These are phyloP conservation scores for Cryphonectria radicalis DNA, from an alignment of 2,329 filamentous ascomycete species.

Conservation along the genomic window DNA sequence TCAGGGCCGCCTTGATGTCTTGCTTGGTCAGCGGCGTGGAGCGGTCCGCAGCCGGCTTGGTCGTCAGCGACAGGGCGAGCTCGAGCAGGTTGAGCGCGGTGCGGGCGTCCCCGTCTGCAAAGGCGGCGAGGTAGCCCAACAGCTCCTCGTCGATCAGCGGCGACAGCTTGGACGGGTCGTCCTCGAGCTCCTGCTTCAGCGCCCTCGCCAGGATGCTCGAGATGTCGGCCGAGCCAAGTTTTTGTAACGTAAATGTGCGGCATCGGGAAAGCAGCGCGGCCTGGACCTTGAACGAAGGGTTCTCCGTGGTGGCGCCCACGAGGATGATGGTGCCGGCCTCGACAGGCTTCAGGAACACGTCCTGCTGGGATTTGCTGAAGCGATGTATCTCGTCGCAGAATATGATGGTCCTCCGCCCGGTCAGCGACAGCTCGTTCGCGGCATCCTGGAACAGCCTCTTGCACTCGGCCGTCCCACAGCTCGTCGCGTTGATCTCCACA, in stretches of 20 bases:
- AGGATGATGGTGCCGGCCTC: conserved; percentile 89
- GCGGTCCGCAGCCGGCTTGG: conserved; percentile 31
- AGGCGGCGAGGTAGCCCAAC: conserved; percentile 79
- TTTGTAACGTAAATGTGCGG: conserved; percentile 83
- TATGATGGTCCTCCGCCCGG: conserved; percentile 89
- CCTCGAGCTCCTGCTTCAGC: conserved; percentile 61
- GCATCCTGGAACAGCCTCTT: conserved; percentile 92
- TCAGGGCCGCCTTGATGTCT: conserved; percentile 79
- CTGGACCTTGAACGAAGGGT: conserved; percentile 92
- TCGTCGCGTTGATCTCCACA: conserved; percentile 94
- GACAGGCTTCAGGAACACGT: conserved; percentile 90
- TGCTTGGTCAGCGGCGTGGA: conserved; percentile 67
- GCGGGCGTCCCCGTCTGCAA: conserved; percentile 89
- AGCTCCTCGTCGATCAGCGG: conserved; percentile 77
- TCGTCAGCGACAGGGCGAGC: conserved; percentile 78
- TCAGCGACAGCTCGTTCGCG: conserved; percentile 75
- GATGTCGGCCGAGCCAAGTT: conserved; percentile 74
- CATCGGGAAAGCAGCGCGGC: conserved; percentile 86
- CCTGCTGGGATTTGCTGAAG: conserved; percentile 90
- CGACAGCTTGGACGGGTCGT: conserved; percentile 38
- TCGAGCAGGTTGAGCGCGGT: conserved; percentile 93
- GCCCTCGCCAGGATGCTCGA: conserved; percentile 77
- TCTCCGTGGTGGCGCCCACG: conserved; percentile 95
- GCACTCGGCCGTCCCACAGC: conserved; percentile 83
- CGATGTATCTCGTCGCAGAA: conserved; percentile 98